These are phyloP conservation scores for Exidia glandulosa DNA, from an alignment of 768 basidiomycete genomes.

Conservation along the genomic window DNA sequence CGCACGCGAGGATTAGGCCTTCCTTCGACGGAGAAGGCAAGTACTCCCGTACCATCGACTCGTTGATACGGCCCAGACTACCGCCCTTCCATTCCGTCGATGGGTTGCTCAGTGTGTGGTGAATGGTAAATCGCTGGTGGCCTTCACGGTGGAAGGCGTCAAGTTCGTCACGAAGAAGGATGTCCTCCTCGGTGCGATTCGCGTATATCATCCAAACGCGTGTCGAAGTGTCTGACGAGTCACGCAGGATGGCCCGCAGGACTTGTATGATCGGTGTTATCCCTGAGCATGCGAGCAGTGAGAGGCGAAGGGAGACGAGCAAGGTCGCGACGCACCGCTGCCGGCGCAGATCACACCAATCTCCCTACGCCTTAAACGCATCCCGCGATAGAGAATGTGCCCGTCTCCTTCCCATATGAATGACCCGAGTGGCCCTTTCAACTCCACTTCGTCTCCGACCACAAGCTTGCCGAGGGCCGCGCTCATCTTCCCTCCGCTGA, in stretches of 20 bases:
- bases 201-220: constrained; percentile 37
- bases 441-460: constrained; percentile 38
- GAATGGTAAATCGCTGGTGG: constrained; percentile 24
- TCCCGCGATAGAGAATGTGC: constrained; percentile 25
- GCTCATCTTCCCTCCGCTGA: constrained; percentile 43
- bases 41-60: constrained; percentile 25
- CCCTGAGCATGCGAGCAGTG: constrained; percentile 14
- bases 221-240: constrained; percentile 25
- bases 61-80: constrained; percentile 30
- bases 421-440: constrained; percentile 50
- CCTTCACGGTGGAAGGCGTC: constrained; percentile 25
- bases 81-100: constrained; percentile 27
- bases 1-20: constrained; percentile 37
- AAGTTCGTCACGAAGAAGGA: constrained; percentile 39
- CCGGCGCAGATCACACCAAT: constrained; percentile 50
- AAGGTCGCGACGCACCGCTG: constrained; percentile 26
- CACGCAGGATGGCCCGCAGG: constrained; percentile 34
- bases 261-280: constrained; percentile 53
- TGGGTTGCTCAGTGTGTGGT: constrained; percentile 31
- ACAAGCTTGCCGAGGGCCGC: constrained; percentile 34
- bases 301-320: neutral
- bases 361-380: constrained; percentile 22
- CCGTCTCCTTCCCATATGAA: constrained; percentile 42
- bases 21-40: constrained; percentile 31
- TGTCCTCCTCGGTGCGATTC: constrained; percentile 39